Evolutionary conservation across 768 basidiomycete species (phyloP), one percentile per base, ranked within the genome.

Genomic region (Hericium alpestre): DNA sequence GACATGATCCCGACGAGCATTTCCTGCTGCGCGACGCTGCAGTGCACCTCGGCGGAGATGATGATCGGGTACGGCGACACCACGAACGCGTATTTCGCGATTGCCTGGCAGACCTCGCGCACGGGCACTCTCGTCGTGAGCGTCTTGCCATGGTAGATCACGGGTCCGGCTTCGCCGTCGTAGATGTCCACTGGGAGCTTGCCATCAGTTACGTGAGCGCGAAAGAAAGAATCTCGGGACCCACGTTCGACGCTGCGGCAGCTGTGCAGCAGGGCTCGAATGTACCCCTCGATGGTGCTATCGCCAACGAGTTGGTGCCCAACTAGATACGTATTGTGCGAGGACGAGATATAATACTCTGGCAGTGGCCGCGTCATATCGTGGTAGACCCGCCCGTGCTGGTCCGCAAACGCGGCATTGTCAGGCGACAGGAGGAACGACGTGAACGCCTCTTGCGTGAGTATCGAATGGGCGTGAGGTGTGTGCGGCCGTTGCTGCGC

Each of bases 161-260:
- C 74, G 0, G 95, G 95, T 59, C 87, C 92, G 2, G 64, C 69
- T 37, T 92, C 88, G 11, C 94, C 93, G 60, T 96, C 91, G 66
- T 85, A 96, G 46, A 94, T 83, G 63, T 98, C 95, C 65, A 98
- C 93, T 97, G 58, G 41, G 56, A 27, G 53, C 38, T 49, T 48
- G 18, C n/a, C 25, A 38, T 20, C 54, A 48, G 39, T 25, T 5
- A 23, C 32, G 5, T 46, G 46, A 48, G 38, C 48, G 32, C n/a
- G n/a, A n/a, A 51, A 50, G 41, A 22, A 25, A 5, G 38, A 53
- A 16, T 38, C 12, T 53, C 3, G 32, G n/a, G 2, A 78, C 87
- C 61, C 63, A 93, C 94, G 69, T 70, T 98, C 94, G 27, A 98
- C 94, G 56, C 89, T 92, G n/a, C 94, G 80, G 67, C 93, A 95